Evolutionary conservation across 306 rosid genomes (phyloP), one percentile per base, ranked within the genome.

Genomic region (Rubus parviflorus): DNA sequence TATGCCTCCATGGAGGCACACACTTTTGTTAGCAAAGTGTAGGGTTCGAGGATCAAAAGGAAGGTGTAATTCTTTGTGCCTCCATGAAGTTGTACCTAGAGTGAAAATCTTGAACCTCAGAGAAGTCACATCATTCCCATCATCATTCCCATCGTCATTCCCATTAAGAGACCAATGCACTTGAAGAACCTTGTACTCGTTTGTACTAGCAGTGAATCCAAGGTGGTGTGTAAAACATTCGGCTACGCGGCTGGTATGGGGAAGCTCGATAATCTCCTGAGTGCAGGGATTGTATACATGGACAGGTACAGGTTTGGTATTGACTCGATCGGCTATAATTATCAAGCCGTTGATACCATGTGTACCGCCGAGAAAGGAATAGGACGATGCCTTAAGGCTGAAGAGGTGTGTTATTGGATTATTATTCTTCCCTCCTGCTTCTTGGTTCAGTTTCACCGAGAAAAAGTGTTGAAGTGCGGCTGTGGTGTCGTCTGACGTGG

Each of bases 141-240:
- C 35, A 30, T 30, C 1, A 30, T 1, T 1, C 35, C 35, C 35
- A 30, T 30, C 35, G n/a, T n/a, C n/a, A 41, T 9, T 13, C 22
- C 7, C 17, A 20, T 11, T 42, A 52, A 8, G 2, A 51, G 57
- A 22, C 63, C 35, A 8, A 22, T 57, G 25, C 41, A 53, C 38
- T 38, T 16, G 64, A 49, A 72, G 38, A 37, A 72, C 65, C 48
- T 52, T 53, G 11, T 72, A 40, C 66, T 72, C 51, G 49, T 72
- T 72, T 72, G 65, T 40, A n/a, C 11, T 6, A n/a, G 65, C 65
- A 72, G 6, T 56, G 20, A 52, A 56, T 14, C 76, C 76, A 1
- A 72, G 20, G 47, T 54, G 37, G 35, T 22, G 63, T n/a, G 30
- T 20, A 56, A 2, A 56, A 4, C 1, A 47, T 47, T 47, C 16